Conservation (phyloP, 164 flowering plant species). For the Taxillus chinensis region DNA sequence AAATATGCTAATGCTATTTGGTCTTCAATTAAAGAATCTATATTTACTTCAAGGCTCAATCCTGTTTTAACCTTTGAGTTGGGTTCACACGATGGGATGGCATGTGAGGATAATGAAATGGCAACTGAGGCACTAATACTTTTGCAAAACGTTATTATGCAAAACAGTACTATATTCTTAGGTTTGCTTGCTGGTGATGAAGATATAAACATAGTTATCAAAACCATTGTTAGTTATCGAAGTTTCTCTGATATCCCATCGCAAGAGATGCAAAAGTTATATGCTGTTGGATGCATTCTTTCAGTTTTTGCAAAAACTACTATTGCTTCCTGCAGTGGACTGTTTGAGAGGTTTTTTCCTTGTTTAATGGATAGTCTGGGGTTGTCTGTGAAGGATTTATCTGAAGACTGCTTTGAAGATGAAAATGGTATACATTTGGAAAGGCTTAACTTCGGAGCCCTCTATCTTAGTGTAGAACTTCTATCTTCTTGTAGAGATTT, state of each 20-base stretch:
- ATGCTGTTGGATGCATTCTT: conserved; percentile 47
- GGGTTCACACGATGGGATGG: conserved; percentile 26
- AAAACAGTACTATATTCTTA: conserved; percentile 27
- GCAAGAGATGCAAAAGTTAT: conserved; percentile 44
- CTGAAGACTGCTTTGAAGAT: conserved; percentile 9
- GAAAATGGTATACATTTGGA: conserved; percentile 7
- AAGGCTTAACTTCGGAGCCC: conserved; percentile 41
- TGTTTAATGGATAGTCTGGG: conserved; percentile 41
- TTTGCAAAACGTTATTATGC: conserved; percentile 37
- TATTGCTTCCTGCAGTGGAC: conserved; percentile 38
- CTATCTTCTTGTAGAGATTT: conserved; percentile 61
- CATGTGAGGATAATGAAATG: conserved; percentile 42
- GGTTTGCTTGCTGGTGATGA: conserved; percentile 48
- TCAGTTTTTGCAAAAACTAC: conserved; percentile 49
- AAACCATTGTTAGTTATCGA: conserved; percentile 20
- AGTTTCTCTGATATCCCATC: conserved; percentile 25
- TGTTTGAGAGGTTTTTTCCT: conserved; percentile 42
- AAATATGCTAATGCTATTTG: conserved; percentile 62
- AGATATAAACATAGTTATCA: conserved; percentile 39
- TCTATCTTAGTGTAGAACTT: conserved; percentile 64
- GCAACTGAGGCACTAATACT: conserved; percentile 48
- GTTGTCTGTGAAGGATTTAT: conserved; percentile 15
- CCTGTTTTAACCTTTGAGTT: conserved; percentile 20
- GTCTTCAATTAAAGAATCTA: conserved; percentile 52
- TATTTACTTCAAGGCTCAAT: conserved; percentile 27